phyloP scores from a whole-genome alignment of 2,329 filamentous ascomycete species.

The Colletotrichum theobromicola region DNA sequence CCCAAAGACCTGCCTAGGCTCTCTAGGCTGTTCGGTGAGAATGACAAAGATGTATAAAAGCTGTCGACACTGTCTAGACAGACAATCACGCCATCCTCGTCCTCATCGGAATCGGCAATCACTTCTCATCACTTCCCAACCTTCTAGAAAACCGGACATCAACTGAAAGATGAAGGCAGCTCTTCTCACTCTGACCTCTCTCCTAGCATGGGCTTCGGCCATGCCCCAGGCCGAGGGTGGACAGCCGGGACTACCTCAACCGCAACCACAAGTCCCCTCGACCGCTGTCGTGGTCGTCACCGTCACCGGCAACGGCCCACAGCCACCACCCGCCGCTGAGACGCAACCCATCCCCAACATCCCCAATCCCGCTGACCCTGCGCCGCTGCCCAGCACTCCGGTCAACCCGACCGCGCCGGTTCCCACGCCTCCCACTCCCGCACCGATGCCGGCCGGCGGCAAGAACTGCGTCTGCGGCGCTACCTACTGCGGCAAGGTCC shows the following conservation, averaged over 20 bases:
- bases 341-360: constrained; percentile 1
- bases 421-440: not conserved
- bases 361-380: not conserved
- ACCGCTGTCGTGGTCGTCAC: constrained; percentile 2
- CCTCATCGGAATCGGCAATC: not conserved
- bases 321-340: not conserved
- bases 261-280: not conserved
- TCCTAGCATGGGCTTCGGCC: constrained; percentile 3
- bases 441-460: constrained; percentile 21
- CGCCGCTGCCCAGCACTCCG: not conserved
- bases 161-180: not conserved
- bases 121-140: not conserved
- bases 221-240: constrained; percentile 1
- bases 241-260: not conserved
- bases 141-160: not conserved
- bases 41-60: constrained; percentile 1
- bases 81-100: not conserved
- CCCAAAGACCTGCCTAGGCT: not conserved
- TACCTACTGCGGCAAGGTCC: constrained; percentile 45
- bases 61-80: not conserved
- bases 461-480: constrained; percentile 46
- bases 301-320: constrained; percentile 7
- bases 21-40: not conserved
- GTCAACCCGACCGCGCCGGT: not conserved
- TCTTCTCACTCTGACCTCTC: not conserved